Evolutionary conservation across 2,329 filamentous ascomycete species (phyloP), one percentile per base, ranked within the genome.

Genomic region (Cercospora zeina): DNA sequence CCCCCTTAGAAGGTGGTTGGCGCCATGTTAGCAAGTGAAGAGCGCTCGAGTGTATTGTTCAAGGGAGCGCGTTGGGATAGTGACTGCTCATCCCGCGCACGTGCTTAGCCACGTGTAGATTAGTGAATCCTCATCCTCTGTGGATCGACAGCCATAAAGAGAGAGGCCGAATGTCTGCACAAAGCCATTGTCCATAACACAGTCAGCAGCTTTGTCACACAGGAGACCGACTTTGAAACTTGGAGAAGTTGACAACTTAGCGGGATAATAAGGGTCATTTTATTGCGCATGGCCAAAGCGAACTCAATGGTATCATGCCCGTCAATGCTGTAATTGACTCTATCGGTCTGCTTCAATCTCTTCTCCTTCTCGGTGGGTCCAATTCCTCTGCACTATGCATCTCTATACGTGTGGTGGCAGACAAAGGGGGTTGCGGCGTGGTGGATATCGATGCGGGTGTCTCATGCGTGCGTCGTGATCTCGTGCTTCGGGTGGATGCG

Each of bases 361-460:
- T 51, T 37, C 33, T 59, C 56, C 56, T 59, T 51, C 45, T 59
- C 56, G 36, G 45, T 27, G 49, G 31, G 19, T 21, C 45, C 19
- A 51, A 16, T 24, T 45, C 45, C 50, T 36, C 56, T 59, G 56
- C 45, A 33, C 33, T 39, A 53, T 53, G 33, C 47, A 50, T 59
- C 31, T 47, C 47, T 47, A 59, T 59, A 37, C 34, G 21, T 59
- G 56, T 37, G 56, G 56, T 37, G 56, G 56, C 56, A 59, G 56
- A 59, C 56, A 53, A 59, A 53, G 36, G 56, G 56, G 45, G 45
- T 59, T n/a, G 56, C 47, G 56, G 56, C 56, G 45, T 51, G 56
- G 36, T 34, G 51, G 51, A 33, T 55, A 61, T 55, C 51, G 51
- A 56, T 50, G 50, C 58, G 49, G 50, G 37, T 37, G 51, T 54